Evolutionary conservation across 257 asterid genomes (phyloP).

Genomic region (Echites panduratus): DNA sequence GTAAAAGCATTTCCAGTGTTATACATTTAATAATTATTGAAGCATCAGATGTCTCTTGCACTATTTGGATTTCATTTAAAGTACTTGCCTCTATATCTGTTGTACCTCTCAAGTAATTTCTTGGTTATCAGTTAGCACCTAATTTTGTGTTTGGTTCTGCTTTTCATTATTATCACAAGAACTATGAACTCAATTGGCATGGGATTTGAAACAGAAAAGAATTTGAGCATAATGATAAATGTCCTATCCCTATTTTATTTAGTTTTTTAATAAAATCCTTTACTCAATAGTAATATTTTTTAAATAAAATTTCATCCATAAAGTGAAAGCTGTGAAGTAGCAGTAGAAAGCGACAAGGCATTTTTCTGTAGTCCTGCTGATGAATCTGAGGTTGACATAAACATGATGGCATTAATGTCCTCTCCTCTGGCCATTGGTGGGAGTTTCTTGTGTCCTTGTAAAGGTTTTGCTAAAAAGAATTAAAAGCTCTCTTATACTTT

Average conservation of each 20-base stretch:
- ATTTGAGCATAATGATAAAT: neutral
- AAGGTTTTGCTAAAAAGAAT: neutral
- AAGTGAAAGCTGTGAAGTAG: neutral
- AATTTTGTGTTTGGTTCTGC: neutral
- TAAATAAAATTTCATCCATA: neutral
- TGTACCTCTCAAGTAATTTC: neutral
- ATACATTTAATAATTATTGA: neutral
- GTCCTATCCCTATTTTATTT: neutral
- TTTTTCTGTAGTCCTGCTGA: neutral
- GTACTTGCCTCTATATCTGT: neutral
- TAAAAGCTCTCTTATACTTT: neutral
- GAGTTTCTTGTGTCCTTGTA: neutral
- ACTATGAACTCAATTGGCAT: neutral
- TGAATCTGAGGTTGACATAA: neutral
- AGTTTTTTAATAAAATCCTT: too few relatives aligned
- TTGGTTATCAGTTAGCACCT: neutral
- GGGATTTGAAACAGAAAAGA: neutral
- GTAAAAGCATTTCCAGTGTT: neutral
- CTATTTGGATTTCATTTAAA: neutral
- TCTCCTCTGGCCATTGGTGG: neutral
- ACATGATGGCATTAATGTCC: neutral
- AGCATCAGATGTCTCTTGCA: neutral
- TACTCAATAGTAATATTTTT: neutral
- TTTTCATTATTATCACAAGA: neutral
- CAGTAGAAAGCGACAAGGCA: neutral